Conservation (phyloP, 1,139 yeast species). For the Candida sanyaensis region DNA sequence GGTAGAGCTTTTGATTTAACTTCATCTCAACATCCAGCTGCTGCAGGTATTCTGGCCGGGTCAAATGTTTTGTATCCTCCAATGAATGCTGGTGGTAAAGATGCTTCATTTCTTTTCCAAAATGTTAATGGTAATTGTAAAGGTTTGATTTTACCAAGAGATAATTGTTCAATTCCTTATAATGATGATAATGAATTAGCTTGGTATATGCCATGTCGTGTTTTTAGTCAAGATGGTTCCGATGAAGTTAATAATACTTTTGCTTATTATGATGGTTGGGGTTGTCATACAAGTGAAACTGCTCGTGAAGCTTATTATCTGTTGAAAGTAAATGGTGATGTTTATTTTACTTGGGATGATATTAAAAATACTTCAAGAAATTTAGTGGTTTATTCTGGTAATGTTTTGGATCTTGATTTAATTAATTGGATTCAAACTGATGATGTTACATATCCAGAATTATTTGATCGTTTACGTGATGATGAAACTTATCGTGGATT, state of each 20-base stretch:
- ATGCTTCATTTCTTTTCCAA: conserved; percentile 87
- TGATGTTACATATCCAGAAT: conserved; percentile 70
- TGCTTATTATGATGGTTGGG: conserved; percentile 78
- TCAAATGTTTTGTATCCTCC: conserved; percentile 83
- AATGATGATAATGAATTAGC: conserved; percentile 67
- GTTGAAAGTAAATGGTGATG: conserved; percentile 67
- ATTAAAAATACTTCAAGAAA: conserved; percentile 69
- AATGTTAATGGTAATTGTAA: conserved; percentile 94
- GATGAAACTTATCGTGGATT: conserved; percentile 65
- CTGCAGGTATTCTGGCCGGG: conserved; percentile 70
- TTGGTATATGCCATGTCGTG: conserved; percentile 95
- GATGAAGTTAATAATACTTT: conserved; percentile 60
- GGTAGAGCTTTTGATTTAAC: conserved; percentile 80
- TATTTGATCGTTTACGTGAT: conserved; percentile 63
- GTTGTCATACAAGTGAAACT: conserved; percentile 76
- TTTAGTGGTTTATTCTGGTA: conserved; percentile 84
- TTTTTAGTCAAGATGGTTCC: conserved; percentile 71
- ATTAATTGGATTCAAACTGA: conserved; percentile 71
- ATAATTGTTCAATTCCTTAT: conserved; percentile 69
- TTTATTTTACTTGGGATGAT: conserved; percentile 90
- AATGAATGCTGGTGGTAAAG: conserved; percentile 83
- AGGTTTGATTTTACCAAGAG: conserved; percentile 74
- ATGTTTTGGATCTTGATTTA: conserved; percentile 78
- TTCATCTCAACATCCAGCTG: conserved; percentile 73
- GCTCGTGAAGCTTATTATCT: conserved; percentile 73